phyloP scores from a whole-genome alignment of 176 grass and related monocot species.

The Paspalum vaginatum region DNA sequence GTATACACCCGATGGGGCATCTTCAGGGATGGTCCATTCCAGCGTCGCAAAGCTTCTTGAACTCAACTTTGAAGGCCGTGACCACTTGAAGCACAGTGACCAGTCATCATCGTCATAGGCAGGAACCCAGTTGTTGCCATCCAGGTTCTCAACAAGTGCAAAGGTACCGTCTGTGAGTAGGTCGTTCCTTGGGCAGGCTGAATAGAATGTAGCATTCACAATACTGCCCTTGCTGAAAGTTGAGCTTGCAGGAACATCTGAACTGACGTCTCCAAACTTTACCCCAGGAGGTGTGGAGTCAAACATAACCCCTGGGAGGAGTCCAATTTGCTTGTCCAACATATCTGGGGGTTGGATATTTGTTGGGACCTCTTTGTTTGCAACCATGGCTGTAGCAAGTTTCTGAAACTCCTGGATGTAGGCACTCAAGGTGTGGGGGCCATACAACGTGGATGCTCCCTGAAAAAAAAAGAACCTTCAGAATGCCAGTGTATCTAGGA shows the following conservation, averaged over 20 bases:
- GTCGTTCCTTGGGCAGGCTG: slow-evolving; percentile 94
- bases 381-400: slow-evolving; percentile 70
- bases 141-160: slow-evolving; percentile 73
- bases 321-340: slow-evolving; percentile 80
- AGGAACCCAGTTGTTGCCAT: slow-evolving; percentile 58
- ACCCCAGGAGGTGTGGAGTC: slow-evolving; percentile 68
- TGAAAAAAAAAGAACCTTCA: slow-evolving; percentile 32
- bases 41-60: slow-evolving; percentile 71
- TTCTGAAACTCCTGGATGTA: slow-evolving; percentile 97
- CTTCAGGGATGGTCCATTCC: slow-evolving; percentile 84
- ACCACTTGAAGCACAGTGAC: slow-evolving; percentile 88
- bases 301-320: slow-evolving; percentile 71
- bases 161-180: slow-evolving; percentile 80
- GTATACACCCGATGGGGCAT: slow-evolving; percentile 64
- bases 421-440: slow-evolving; percentile 90
- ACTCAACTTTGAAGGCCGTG: slow-evolving; percentile 68
- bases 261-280: slow-evolving; percentile 74
- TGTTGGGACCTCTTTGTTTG: slow-evolving; percentile 57
- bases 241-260: slow-evolving; percentile 70
- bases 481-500: background rate
- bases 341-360: slow-evolving; percentile 75
- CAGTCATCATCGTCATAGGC: slow-evolving; percentile 91
- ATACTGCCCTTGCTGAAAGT: slow-evolving; percentile 64
- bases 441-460: slow-evolving; percentile 93
- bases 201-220: slow-evolving; percentile 87